Conservation (phyloP, 2,329 filamentous ascomycete species). For the Domatiomyces globalis region DNA sequence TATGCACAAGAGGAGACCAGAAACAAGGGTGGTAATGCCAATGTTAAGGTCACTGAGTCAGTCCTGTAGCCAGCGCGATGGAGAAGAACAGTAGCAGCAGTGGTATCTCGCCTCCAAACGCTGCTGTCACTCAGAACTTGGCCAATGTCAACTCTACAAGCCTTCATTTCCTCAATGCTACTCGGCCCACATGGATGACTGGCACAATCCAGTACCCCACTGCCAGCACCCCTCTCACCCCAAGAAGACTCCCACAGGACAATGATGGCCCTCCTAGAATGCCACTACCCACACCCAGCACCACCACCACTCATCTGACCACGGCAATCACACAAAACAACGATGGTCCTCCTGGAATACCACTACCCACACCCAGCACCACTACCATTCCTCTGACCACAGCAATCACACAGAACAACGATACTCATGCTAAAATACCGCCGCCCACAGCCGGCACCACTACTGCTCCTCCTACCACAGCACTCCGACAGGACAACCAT, state of each 20-base stretch:
- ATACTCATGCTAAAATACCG: neutral
- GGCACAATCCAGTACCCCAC: neutral
- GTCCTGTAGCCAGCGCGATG: neutral
- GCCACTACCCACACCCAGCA: neutral
- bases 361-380: neutral
- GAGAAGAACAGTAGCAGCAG: neutral
- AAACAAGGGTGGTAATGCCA: neutral
- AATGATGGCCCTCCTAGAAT: no score
- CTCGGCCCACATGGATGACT: constrained; percentile 28
- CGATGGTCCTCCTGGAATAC: neutral
- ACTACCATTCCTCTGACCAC: no score
- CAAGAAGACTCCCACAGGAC: neutral
- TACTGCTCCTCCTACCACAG: no score
- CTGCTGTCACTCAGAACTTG: neutral
- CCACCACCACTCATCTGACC: no score
- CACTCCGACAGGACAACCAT: no score
- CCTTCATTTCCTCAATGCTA: constrained; percentile 26
- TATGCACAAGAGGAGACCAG: neutral
- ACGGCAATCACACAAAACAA: no score
- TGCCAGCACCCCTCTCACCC: neutral
- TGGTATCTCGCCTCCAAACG: neutral
- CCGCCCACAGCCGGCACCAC: neutral
- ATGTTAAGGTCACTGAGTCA: neutral
- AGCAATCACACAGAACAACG: no score
- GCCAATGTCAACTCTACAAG: constrained; percentile 26